These are phyloP conservation scores for Chlorencoelia australis DNA, from an alignment of 2,329 filamentous ascomycete genomes.

Conservation along the genomic window DNA sequence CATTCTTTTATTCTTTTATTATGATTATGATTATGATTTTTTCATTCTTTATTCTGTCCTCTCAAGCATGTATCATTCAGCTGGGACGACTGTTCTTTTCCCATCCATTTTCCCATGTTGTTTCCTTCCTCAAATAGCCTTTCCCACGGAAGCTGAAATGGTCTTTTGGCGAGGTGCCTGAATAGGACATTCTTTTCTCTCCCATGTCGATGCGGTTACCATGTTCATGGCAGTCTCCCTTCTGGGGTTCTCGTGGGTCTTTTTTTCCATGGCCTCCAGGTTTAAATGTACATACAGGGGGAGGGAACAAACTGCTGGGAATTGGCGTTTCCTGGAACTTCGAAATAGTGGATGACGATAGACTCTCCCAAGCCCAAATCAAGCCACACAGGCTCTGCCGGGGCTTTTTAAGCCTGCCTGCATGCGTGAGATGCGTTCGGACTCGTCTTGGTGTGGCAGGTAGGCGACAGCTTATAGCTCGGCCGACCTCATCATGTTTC, in stretches of 20 bases:
- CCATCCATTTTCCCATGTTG: too few relatives aligned
- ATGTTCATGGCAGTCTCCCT: neutral
- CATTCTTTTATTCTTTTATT: too few relatives aligned
- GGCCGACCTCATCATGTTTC: conserved; percentile 13
- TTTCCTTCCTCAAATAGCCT: neutral
- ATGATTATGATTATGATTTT: too few relatives aligned
- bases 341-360: conserved; percentile 7
- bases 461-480: conserved; percentile 2
- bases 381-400: conserved; percentile 1
- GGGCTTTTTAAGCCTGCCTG: neutral
- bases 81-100: too few relatives aligned
- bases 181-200: too few relatives aligned
- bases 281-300: conserved; percentile 7
- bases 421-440: neutral
- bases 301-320: conserved; percentile 12
- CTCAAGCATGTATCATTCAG: too few relatives aligned
- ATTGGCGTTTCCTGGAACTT: conserved; percentile 7
- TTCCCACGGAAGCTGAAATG: conserved; percentile 1
- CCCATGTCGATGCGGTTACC: neutral
- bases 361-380: conserved; percentile 2
- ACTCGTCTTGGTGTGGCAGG: conserved; percentile 1
- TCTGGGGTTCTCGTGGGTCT: neutral
- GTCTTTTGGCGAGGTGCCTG: too few relatives aligned
- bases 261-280: neutral
- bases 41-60: too few relatives aligned